These are phyloP conservation scores for Asclepias syriaca DNA, from an alignment of 257 asterid species.

Conservation along the genomic window DNA sequence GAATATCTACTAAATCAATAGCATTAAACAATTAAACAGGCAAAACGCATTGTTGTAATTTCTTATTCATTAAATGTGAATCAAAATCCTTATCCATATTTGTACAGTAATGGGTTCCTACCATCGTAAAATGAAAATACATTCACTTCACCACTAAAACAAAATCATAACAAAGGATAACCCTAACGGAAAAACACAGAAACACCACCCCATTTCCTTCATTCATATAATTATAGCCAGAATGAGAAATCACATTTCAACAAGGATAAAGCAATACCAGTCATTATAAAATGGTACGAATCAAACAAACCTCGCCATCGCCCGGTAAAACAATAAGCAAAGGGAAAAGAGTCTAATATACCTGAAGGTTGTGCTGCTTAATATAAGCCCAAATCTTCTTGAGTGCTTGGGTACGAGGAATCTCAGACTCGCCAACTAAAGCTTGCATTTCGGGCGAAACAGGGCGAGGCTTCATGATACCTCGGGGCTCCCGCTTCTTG, in stretches of 20 bases:
- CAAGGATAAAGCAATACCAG: background rate
- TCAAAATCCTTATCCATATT: background rate
- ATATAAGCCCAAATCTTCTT: conserved; percentile 82
- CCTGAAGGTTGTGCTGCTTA: conserved; percentile 77
- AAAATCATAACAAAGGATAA: too few species aligned
- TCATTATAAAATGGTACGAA: background rate
- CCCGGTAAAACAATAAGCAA: background rate
- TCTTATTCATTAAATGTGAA: background rate
- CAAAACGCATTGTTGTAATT: background rate
- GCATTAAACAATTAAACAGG: background rate
- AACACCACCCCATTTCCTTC: background rate
- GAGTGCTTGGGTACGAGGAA: conserved; percentile 70
- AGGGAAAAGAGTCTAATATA: conserved; percentile 9
- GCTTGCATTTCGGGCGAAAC: conserved; percentile 85
- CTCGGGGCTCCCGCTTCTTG: conserved; percentile 69
- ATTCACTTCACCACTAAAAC: background rate
- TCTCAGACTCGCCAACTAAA: conserved; percentile 84
- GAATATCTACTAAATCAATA: background rate
- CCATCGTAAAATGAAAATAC: background rate
- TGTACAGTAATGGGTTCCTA: background rate
- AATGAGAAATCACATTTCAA: background rate
- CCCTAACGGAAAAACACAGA: background rate
- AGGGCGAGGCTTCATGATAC: conserved; percentile 76
- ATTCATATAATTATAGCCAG: background rate
- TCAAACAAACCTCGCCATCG: background rate